A percentile compares a stretch with the other conserved stretches of the same genome.
Conservation (phyloP, 192 early-diverging fungal genomes). For the Coemansia sp. region DNA sequence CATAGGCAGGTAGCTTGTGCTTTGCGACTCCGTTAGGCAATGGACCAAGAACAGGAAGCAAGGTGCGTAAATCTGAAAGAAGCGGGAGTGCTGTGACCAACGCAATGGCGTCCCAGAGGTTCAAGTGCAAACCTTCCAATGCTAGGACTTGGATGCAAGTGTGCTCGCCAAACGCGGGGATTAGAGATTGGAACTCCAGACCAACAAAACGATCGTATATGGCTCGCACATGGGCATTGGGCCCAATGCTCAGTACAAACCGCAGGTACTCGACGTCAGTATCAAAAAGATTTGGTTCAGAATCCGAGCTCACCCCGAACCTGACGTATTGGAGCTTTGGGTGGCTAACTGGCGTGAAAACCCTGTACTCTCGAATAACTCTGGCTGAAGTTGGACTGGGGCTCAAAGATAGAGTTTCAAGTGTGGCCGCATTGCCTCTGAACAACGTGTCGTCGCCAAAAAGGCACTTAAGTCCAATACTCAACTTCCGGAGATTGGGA, state of each 20-base stretch:
- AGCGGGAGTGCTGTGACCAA: not conserved
- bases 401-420: not conserved
- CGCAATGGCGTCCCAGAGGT: not conserved
- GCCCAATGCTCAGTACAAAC: not conserved
- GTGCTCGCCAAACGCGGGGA: not conserved
- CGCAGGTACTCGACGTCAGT: not conserved
- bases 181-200: not conserved
- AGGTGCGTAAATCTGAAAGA: not conserved
- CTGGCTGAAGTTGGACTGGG: not conserved
- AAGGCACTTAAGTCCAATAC: not conserved
- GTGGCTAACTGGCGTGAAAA: not conserved
- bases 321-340: not conserved
- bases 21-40: no score
- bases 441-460: constrained; percentile 2
- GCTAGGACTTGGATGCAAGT: not conserved
- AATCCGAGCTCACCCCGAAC: not conserved
- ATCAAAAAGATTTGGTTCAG: not conserved
- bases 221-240: not conserved
- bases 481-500: not conserved
- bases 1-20: no score
- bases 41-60: not conserved
- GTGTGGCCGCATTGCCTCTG: not conserved
- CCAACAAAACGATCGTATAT: not conserved
- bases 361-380: not conserved
- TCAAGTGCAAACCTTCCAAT: not conserved